Evolutionary conservation across 768 basidiomycete genomes (phyloP).

Genomic region (Amanita molliuscula): DNA sequence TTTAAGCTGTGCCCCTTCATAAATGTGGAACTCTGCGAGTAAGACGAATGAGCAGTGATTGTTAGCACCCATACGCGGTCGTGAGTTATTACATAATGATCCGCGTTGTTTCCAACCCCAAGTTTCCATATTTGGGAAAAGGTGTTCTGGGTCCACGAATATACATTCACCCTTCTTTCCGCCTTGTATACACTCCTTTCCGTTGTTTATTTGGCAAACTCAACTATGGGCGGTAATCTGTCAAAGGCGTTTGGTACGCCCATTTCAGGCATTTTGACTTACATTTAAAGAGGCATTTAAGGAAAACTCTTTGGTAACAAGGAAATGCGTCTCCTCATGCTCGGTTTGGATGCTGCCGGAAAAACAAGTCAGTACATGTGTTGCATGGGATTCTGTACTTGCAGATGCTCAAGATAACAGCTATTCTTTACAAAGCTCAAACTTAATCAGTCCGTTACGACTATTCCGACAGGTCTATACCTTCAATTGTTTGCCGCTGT

Average conservation of each 20-base stretch:
- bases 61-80: conserved; percentile 26
- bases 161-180: background rate
- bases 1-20: conserved; percentile 84
- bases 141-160: too few species aligned
- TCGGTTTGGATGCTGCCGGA: conserved; percentile 95
- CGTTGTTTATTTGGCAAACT: background rate
- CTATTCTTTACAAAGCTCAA: conserved; percentile 99
- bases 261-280: conserved; percentile 6
- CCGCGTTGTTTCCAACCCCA: too few species aligned
- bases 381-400: conserved; percentile 1
- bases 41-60: conserved; percentile 88
- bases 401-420: conserved; percentile 29
- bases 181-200: conserved; percentile 4
- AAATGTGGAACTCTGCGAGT: conserved; percentile 98
- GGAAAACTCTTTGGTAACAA: conserved; percentile 96
- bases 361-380: conserved; percentile 79
- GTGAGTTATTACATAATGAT: too few species aligned
- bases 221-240: conserved; percentile 74
- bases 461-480: conserved; percentile 83
- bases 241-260: conserved; percentile 70
- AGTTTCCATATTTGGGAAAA: too few species aligned
- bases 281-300: conserved; percentile 20
- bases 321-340: conserved; percentile 97
- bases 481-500: background rate
- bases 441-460: conserved; percentile 96